Evolutionary conservation across 352 stramenopile species (phyloP).

Genomic region (Phytophthora idaei): DNA sequence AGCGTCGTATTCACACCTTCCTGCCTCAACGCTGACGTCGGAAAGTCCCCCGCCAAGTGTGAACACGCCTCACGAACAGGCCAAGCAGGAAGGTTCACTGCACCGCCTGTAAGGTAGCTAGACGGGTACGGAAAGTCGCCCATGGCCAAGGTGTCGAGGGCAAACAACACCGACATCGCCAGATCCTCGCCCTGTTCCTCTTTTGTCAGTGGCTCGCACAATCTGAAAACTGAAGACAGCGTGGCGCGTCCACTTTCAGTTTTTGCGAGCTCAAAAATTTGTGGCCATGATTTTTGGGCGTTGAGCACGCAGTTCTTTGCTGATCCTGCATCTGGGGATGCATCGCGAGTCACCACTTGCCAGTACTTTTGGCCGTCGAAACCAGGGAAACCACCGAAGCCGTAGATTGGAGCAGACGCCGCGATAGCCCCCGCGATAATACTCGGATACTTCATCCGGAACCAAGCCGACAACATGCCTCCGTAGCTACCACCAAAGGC

Average conservation of each 20-base stretch:
- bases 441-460: conserved; percentile 95
- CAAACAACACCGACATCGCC: conserved; percentile 77
- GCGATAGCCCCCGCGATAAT: conserved; percentile 93
- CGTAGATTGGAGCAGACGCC: conserved; percentile 93
- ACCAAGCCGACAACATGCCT: conserved; percentile 95
- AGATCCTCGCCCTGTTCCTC: conserved; percentile 59
- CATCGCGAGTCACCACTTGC: conserved; percentile 80
- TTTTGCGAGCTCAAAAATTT: conserved; percentile 77
- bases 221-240: conserved; percentile 62
- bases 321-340: conserved; percentile 69
- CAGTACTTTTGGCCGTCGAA: conserved; percentile 84
- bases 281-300: conserved; percentile 74
- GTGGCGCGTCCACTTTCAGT: conserved; percentile 55
- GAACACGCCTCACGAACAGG: conserved; percentile 92
- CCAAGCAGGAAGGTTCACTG: conserved; percentile 86
- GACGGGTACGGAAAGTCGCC: conserved; percentile 96
- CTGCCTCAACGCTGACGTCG: conserved; percentile 28
- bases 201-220: conserved; percentile 65
- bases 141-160: conserved; percentile 95
- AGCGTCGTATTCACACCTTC: conserved; percentile 34
- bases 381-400: conserved; percentile 72
- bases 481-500: conserved; percentile 96
- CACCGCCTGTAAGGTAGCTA: conserved; percentile 90
- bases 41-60: conserved; percentile 58
- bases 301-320: conserved; percentile 85